Evolutionary conservation across 805 yeast species (phyloP).

Genomic region (Metschnikowia santaceciliae): DNA sequence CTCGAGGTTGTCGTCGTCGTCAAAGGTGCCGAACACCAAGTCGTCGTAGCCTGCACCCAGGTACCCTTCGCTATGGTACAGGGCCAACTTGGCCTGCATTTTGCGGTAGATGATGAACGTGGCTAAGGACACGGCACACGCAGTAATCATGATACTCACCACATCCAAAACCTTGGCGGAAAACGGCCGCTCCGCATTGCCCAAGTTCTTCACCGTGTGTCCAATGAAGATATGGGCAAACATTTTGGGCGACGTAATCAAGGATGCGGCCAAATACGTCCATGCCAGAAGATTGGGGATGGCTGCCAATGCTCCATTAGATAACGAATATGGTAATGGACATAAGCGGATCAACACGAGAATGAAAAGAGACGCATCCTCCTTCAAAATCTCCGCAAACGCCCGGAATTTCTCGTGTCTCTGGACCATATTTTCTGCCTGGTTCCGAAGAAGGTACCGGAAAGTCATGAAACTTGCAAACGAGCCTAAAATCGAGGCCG

Average conservation of each 20-base stretch:
- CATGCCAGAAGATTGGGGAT: slow-evolving; percentile 66
- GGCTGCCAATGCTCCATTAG: slow-evolving; percentile 90
- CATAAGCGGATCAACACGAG: slow-evolving; percentile 74
- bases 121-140: slow-evolving; percentile 49
- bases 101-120: slow-evolving; percentile 65
- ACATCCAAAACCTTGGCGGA: slow-evolving; percentile 58
- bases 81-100: slow-evolving; percentile 37
- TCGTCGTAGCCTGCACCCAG: slow-evolving; percentile 23
- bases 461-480: slow-evolving; percentile 67
- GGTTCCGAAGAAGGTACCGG: slow-evolving; percentile 51
- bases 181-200: slow-evolving; percentile 48
- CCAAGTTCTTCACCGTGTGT: slow-evolving; percentile 63
- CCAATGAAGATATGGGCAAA: slow-evolving; percentile 78
- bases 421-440: slow-evolving; percentile 58
- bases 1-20: slow-evolving; percentile 36
- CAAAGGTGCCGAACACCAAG: slow-evolving; percentile 39
- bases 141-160: slow-evolving; percentile 56
- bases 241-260: slow-evolving; percentile 77
- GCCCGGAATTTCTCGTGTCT: slow-evolving; percentile 67
- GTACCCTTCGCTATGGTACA: slow-evolving; percentile 21
- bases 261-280: slow-evolving; percentile 67
- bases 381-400: slow-evolving; percentile 67
- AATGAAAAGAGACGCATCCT: slow-evolving; percentile 58
- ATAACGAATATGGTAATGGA: slow-evolving; percentile 89
- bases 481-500: slow-evolving; percentile 71